Evolutionary conservation across 192 early-diverging fungal genomes (phyloP).

Genomic region (Dimargaris xerosporica): DNA sequence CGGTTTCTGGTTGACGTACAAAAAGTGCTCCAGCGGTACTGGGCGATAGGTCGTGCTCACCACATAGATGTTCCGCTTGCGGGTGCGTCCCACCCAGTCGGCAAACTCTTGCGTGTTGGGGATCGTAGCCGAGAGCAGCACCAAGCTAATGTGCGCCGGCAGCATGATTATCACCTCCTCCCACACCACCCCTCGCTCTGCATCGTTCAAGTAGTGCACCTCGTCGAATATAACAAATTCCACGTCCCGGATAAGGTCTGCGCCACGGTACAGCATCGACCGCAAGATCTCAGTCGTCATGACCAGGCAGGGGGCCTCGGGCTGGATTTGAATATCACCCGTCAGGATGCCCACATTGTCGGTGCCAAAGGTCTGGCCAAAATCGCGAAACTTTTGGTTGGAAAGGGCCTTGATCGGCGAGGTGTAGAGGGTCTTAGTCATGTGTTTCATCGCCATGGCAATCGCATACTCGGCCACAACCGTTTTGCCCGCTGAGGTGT

Average conservation of each 20-base stretch:
- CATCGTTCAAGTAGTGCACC: slow-evolving; percentile 94
- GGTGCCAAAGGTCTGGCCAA: slow-evolving; percentile 66
- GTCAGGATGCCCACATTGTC: slow-evolving; percentile 93
- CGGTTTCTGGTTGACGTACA: slow-evolving; percentile 74
- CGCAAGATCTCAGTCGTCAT: slow-evolving; percentile 99
- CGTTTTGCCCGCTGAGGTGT: slow-evolving; percentile 97
- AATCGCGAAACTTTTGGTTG: slow-evolving; percentile 98
- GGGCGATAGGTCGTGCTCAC: slow-evolving; percentile 86
- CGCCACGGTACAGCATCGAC: slow-evolving; percentile 94
- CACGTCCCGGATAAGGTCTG: slow-evolving; percentile 90
- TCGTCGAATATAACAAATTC: slow-evolving; percentile 99
- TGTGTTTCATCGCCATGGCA: slow-evolving; percentile 80
- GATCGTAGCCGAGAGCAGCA: slow-evolving; percentile 91
- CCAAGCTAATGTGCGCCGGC: slow-evolving; percentile 85
- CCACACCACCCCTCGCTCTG: slow-evolving; percentile 95
- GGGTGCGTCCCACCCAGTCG: slow-evolving; percentile 97
- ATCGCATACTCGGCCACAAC: slow-evolving; percentile 98
- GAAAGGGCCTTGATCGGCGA: slow-evolving; percentile 97
- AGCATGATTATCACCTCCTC: slow-evolving; percentile 99
- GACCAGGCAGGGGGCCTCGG: slow-evolving; percentile 91
- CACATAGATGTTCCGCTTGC: slow-evolving; percentile 94
- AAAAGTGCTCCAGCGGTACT: slow-evolving; percentile 86
- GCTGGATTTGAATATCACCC: slow-evolving; percentile 91
- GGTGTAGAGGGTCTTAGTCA: slow-evolving; percentile 92
- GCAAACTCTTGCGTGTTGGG: slow-evolving; percentile 98